A percentile compares a stretch with the other conserved stretches of the same genome.
Conservation (phyloP, 805 yeast species). For the Saturnispora quitensis region DNA sequence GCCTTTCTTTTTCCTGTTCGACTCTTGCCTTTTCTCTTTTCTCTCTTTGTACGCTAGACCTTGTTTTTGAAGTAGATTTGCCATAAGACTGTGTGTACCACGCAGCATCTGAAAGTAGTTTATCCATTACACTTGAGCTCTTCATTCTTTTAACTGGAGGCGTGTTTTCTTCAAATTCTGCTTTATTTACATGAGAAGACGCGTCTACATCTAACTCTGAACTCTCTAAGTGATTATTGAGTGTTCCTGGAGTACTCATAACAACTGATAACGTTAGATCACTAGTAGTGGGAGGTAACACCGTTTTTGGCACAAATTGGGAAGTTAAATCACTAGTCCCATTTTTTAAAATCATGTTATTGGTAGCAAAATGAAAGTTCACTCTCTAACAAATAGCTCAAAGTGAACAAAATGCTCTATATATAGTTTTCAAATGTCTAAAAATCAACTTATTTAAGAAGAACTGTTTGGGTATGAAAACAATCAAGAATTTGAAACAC, state of each 20-base stretch:
- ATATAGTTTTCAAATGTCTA: neutral
- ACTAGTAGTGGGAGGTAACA: neutral
- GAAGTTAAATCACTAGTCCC: neutral
- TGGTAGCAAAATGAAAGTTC: neutral
- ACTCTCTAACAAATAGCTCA: neutral
- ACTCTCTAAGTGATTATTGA: neutral
- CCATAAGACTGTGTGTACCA: slow-evolving; percentile 3
- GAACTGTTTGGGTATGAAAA: neutral
- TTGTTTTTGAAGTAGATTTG: neutral
- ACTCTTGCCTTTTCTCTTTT: neutral
- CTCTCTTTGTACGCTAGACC: neutral
- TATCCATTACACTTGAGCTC: neutral
- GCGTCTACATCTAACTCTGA: neutral
- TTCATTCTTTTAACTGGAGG: neutral
- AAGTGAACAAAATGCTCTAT: neutral
- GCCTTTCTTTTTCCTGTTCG: slow-evolving; percentile 1
- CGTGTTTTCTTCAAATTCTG: neutral
- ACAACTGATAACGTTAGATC: neutral
- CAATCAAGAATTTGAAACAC: neutral
- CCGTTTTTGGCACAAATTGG: neutral
- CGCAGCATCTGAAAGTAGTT: neutral
- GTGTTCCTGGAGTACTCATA: neutral
- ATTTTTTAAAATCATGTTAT: neutral
- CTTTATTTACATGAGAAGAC: neutral
- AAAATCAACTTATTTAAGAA: neutral